Evolutionary conservation across 2,329 filamentous ascomycete species (phyloP), one percentile per base, ranked within the genome.

Genomic region (Pyrenophora tritici-repentis): DNA sequence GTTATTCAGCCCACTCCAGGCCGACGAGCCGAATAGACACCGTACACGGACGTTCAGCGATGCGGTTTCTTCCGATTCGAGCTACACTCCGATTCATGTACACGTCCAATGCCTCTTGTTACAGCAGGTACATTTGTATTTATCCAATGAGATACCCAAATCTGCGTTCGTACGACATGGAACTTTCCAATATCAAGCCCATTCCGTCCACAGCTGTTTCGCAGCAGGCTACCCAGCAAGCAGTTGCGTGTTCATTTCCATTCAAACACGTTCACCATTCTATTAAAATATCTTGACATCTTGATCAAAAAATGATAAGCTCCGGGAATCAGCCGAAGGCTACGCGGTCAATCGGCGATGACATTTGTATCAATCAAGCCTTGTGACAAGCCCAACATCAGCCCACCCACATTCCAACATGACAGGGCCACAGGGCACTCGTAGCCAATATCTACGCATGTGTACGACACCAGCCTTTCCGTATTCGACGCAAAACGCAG

Each of bases 291-390:
- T 29, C 9, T 3, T 29, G 10, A 13, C 13, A 20, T 29, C 9
- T 13, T 12, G 3, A 5, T 20, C 18, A 12, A 29, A 29, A 13
- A 29, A 29, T 13, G 12, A 4, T 12, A 22, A 46, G 20, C 47
- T 37, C 24, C 48, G 43, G 48, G 22, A 31, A 44, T 16, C 42
- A 31, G 48, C 49, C 44, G 49, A 48, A 29, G 24, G 33, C 34
- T 13, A 42, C 39, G 49, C 44, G 47, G 49, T 36, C 39, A 43
- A 52, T 52, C 44, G 49, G 49, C 44, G 49, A 52, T 52, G 49
- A 52, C 44, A 29, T 13, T 46, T 18, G 29, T 22, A 39, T 39
- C 26, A 39, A 46, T 34, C 26, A 10, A 29, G 38, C 42, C 34
- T 37, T 2, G n/a, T 24, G 12, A 22, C 24, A 39, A 17, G 18